A percentile compares a stretch with the other conserved stretches of the same genome.
Conservation (phyloP, 2,329 filamentous ascomycete species). For the Chrysosporium keratinophilum region DNA sequence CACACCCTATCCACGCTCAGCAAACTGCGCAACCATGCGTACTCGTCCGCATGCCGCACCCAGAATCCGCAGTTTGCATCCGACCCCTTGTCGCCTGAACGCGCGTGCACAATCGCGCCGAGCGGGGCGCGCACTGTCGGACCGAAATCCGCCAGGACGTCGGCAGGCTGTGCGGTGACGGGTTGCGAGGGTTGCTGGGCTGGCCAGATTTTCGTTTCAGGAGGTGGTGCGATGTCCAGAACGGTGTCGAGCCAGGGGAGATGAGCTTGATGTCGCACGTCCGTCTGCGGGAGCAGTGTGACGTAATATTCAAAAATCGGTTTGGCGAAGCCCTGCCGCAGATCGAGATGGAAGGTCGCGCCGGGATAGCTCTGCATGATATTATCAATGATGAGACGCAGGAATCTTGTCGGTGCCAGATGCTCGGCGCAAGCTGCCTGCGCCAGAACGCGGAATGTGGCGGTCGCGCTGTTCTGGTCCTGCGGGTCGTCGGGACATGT, state of each 20-base stretch:
- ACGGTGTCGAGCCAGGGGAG: constrained; percentile 19
- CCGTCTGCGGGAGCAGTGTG: constrained; percentile 20
- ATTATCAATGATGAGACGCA: constrained; percentile 30
- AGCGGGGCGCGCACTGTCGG: constrained; percentile 23
- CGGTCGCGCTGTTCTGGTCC: constrained; percentile 36
- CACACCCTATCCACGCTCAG: constrained; percentile 18
- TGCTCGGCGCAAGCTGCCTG: constrained; percentile 37
- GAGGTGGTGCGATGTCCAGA: constrained; percentile 19
- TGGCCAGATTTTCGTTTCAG: constrained; percentile 19
- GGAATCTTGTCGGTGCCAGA: constrained; percentile 26
- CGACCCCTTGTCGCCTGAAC: constrained; percentile 29
- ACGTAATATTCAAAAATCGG: constrained; percentile 27
- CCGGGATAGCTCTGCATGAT: constrained; percentile 36
- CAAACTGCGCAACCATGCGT: constrained; percentile 23
- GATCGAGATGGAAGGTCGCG: constrained; percentile 28
- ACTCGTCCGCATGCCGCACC: constrained; percentile 24
- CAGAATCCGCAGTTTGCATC: constrained; percentile 32
- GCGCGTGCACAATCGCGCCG: constrained; percentile 27
- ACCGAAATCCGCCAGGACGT: constrained; percentile 20
- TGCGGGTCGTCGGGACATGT: constrained; percentile 25
- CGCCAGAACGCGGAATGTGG: constrained; percentile 34
- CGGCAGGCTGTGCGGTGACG: constrained; percentile 11
- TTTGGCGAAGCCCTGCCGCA: constrained; percentile 28
- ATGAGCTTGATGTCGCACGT: constrained; percentile 24
- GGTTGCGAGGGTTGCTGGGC: constrained; percentile 20